Evolutionary conservation across 1,284 basidiomycete genomes (phyloP), one percentile per base, ranked within the genome.

Genomic region (Naganishia sp.): DNA sequence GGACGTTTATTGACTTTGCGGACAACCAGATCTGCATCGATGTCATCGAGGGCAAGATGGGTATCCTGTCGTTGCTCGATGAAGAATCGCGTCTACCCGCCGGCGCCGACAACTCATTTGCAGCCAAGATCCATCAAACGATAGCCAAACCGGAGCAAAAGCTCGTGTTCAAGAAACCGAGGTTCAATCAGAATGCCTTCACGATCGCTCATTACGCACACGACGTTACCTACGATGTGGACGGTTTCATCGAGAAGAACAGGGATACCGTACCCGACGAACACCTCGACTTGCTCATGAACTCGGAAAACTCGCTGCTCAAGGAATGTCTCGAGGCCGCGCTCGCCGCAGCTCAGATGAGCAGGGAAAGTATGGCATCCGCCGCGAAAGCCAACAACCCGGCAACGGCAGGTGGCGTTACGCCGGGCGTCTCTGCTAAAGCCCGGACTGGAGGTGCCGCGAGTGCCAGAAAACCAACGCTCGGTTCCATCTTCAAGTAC

Each of bases 1-100:
- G 96, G 96, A 97, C 92, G 1, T 99, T 99, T 81, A 99, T 99
- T 79, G 94, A 98, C 76, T 99, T 98, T 80, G 92, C 90, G 13
- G 96, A 99, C 81, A 99, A 69, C 76, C 96, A 99, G 76, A 93
- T 94, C 42, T 97, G 94, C 77, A 99, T 99, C 78, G 92, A 99
- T 77, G 88, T 98, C 72, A 98, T 99, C 73, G 96, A 99, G 81
- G 92, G 94, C 72, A 97, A 90, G 79, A 87, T 99, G 69, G 96
- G 96, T 70, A 90, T 99, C 53, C 85, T 99, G 57, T 89, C 95
- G 2, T 84, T 99, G 35, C 84, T 99, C 39, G 96, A 99, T 76
- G 96, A 99, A 81, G 96, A 99, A 81, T 99, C 96, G 15, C 92
- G 96, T 64, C 82, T 99, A 62, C 96, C 96, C 0, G 84, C 95